Conservation (phyloP, 768 basidiomycete species). For the Boletus pseudo-olivaceus region DNA sequence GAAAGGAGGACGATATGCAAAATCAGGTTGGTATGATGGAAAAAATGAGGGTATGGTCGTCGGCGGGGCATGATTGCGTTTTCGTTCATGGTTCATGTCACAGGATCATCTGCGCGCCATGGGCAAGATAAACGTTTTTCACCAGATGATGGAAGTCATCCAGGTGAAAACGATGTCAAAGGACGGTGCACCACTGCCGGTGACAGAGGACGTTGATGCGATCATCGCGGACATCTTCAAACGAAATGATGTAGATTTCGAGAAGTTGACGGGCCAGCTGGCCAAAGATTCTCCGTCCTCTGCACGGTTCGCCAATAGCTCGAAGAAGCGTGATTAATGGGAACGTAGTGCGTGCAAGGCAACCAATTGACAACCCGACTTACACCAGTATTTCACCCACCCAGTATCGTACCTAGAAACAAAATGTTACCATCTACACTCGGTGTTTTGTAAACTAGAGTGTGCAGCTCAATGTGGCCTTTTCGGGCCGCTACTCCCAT, state of each 20-base stretch:
- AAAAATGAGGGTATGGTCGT: slow-evolving; percentile 23
- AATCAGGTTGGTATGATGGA: slow-evolving; percentile 29
- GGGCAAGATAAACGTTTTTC: slow-evolving; percentile 30
- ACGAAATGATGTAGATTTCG: slow-evolving; percentile 31
- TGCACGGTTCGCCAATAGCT: slow-evolving; percentile 22
- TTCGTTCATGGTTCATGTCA: neutral
- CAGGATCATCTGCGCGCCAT: slow-evolving; percentile 29
- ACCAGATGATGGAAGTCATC: slow-evolving; percentile 33
- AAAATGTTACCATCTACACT: neutral
- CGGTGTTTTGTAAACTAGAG: neutral
- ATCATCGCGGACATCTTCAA: slow-evolving; percentile 32
- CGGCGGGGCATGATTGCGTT: neutral
- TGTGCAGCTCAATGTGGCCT: neutral
- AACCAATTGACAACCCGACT: neutral
- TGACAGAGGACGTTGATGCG: slow-evolving; percentile 30
- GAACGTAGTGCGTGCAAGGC: slow-evolving; percentile 1
- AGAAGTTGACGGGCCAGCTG: slow-evolving; percentile 25
- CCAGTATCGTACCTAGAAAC: neutral
- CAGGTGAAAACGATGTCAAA: slow-evolving; percentile 29
- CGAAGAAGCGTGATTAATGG: slow-evolving; percentile 30
- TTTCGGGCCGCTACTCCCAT: neutral
- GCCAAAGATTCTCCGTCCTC: slow-evolving; percentile 15
- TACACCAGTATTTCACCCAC: neutral
- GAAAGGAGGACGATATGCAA: slow-evolving; percentile 18
- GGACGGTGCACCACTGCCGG: slow-evolving; percentile 19